phyloP scores from a whole-genome alignment of 257 asterid species.

The Plantago elongata region DNA sequence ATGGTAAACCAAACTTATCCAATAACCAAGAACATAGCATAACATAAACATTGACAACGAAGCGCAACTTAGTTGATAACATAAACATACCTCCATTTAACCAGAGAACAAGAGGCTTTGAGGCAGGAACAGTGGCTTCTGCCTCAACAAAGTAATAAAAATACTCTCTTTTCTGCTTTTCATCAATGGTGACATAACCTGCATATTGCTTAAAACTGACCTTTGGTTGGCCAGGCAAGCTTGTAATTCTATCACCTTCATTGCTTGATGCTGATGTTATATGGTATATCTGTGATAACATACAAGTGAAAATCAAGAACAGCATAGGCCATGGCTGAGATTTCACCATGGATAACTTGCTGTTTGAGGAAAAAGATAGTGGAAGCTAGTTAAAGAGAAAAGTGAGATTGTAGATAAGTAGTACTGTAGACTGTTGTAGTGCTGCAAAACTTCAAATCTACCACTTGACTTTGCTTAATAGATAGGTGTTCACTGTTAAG shows the following conservation, averaged over 20 bases:
- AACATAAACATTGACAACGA: not conserved
- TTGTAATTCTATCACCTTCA: conserved; percentile 24
- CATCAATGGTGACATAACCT: conserved; percentile 44
- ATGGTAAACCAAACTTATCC: not conserved
- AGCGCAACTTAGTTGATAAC: no score
- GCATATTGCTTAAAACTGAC: conserved; percentile 42
- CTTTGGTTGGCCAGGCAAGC: conserved; percentile 51
- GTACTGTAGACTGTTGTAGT: no score
- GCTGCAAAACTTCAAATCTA: no score
- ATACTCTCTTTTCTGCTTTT: conserved; percentile 35
- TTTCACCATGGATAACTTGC: conserved; percentile 8
- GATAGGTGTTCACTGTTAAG: no score
- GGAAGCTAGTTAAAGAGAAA: no score
- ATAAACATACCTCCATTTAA: conserved; percentile 51
- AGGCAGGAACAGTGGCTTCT: conserved; percentile 35
- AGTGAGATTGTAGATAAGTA: no score
- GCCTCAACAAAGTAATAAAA: conserved; percentile 70
- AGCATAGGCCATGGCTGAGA: conserved; percentile 14
- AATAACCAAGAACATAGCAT: not conserved
- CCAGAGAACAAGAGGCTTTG: conserved; percentile 75
- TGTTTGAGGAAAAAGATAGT: not conserved
- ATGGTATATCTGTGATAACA: conserved; percentile 16
- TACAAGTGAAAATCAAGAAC: conserved; percentile 18
- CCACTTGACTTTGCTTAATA: no score
- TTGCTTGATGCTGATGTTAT: conserved; percentile 16